These are phyloP conservation scores for Oenanthe javanica DNA, from an alignment of 140 eudicot genomes.

Conservation along the genomic window DNA sequence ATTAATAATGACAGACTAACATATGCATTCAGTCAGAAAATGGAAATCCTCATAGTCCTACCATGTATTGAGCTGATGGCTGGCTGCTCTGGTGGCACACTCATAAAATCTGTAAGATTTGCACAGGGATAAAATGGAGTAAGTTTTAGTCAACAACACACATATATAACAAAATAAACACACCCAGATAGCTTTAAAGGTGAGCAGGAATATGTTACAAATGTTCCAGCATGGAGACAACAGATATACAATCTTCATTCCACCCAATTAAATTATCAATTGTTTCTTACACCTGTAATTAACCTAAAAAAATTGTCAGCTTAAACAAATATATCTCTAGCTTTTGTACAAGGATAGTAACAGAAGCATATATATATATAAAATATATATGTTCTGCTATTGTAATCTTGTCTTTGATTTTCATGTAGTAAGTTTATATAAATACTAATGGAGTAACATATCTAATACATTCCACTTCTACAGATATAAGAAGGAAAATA, in stretches of 20 bases:
- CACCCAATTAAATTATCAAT: background rate
- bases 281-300: background rate
- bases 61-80: conserved; percentile 53
- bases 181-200: background rate
- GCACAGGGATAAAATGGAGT: conserved; percentile 2
- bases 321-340: background rate
- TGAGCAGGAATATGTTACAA: background rate
- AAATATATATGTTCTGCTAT: background rate
- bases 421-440: background rate
- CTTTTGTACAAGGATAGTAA: background rate
- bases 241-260: background rate
- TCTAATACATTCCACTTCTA: background rate
- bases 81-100: conserved; percentile 51
- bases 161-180: background rate
- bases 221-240: background rate
- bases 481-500: background rate
- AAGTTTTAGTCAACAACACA: background rate
- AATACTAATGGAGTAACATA: background rate
- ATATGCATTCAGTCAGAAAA: background rate
- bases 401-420: background rate
- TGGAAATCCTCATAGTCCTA: conserved; percentile 16
- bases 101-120: conserved; percentile 46
- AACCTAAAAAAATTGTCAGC: background rate
- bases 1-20: background rate
- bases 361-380: background rate